Evolutionary conservation across 768 basidiomycete genomes (phyloP).

Genomic region (Boletus pseudo-olivaceus): DNA sequence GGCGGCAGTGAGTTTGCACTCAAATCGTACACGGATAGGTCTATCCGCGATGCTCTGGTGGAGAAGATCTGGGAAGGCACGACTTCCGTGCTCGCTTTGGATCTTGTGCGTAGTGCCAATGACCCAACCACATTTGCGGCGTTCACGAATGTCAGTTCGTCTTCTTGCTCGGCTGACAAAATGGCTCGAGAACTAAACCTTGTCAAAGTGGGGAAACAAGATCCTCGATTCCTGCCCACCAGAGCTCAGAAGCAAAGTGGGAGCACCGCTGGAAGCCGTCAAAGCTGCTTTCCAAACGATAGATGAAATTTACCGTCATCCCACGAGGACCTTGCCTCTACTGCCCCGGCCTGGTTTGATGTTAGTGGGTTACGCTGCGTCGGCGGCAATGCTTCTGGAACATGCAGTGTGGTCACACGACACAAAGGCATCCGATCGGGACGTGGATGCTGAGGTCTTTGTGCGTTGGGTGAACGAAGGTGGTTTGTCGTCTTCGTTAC

Average conservation of each 20-base stretch:
- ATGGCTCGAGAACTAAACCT: neutral
- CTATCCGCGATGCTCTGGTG: constrained; percentile 66
- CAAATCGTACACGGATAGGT: constrained; percentile 22
- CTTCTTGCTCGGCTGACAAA: neutral
- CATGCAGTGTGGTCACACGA: constrained; percentile 60
- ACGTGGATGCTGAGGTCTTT: constrained; percentile 51
- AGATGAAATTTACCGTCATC: constrained; percentile 36
- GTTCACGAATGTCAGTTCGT: constrained; percentile 46
- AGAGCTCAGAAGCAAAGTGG: constrained; percentile 28
- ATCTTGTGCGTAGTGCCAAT: constrained; percentile 54
- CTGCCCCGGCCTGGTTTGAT: constrained; percentile 57
- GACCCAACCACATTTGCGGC: constrained; percentile 42
- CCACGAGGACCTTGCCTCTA: constrained; percentile 38
- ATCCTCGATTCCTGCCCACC: constrained; percentile 43
- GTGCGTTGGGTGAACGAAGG: constrained; percentile 46
- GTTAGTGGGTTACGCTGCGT: constrained; percentile 52
- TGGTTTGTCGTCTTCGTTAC: constrained; percentile 28
- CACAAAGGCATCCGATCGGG: constrained; percentile 26
- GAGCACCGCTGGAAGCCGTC: constrained; percentile 33
- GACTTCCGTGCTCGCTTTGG: constrained; percentile 61
- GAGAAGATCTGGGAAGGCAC: constrained; percentile 88
- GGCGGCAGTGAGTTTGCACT: neutral
- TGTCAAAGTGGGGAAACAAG: constrained; percentile 48
- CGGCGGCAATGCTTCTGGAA: constrained; percentile 59
- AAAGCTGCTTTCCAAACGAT: constrained; percentile 40